phyloP scores from a whole-genome alignment of 306 rosid genomes.

The Prunus davidiana region DNA sequence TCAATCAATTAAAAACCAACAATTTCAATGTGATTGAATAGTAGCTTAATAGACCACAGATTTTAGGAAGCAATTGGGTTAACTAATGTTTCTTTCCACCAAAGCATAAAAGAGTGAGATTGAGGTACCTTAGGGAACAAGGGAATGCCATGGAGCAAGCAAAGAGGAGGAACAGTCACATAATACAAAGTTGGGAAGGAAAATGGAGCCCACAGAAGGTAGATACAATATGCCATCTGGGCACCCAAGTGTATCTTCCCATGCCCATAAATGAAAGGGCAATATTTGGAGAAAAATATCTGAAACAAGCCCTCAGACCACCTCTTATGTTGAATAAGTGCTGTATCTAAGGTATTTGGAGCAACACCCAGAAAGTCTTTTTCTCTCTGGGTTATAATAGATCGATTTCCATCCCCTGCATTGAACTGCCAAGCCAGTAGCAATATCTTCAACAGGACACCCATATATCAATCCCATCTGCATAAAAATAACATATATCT shows the following conservation, averaged over 20 bases:
- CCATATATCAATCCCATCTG: constrained; percentile 77
- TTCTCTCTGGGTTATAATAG: constrained; percentile 58
- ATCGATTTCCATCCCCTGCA: constrained; percentile 76
- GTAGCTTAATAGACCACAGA: neutral
- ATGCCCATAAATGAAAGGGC: constrained; percentile 71
- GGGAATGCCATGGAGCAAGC: constrained; percentile 48
- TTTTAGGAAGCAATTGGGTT: neutral
- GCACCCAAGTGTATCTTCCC: constrained; percentile 49
- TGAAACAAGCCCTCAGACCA: constrained; percentile 71
- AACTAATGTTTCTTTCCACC: neutral
- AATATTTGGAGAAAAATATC: constrained; percentile 59
- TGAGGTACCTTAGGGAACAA: constrained; percentile 61
- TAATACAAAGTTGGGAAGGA: constrained; percentile 54
- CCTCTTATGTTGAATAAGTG: constrained; percentile 51
- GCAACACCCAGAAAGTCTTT: constrained; percentile 60
- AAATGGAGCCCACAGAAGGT: constrained; percentile 67
- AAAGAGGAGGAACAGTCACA: constrained; percentile 51
- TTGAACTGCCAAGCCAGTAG: constrained; percentile 52
- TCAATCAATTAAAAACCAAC: neutral
- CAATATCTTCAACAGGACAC: constrained; percentile 54
- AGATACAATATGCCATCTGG: constrained; percentile 60
- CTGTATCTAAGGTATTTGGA: constrained; percentile 49
- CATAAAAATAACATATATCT: neutral
- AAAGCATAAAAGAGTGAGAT: neutral
- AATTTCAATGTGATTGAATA: no score